These are phyloP conservation scores for Borealophlyctis nickersoniae DNA, from an alignment of 192 early-diverging fungal genomes.

Conservation along the genomic window DNA sequence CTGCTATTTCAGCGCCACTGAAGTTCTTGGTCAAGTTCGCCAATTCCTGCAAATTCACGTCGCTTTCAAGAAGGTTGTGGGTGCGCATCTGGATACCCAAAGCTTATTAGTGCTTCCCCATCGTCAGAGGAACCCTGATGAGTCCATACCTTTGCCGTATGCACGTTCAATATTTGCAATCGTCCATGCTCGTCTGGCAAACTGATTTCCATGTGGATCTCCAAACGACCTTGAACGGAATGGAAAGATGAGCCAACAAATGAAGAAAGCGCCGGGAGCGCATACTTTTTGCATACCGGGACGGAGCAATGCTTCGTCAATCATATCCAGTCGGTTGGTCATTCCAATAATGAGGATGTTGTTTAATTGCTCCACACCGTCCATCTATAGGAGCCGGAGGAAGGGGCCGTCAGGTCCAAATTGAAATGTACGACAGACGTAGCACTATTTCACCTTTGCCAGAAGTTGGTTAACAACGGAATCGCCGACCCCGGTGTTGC, in stretches of 20 bases:
- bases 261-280: too few species aligned
- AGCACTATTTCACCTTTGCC: constrained; percentile 59
- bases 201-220: constrained; percentile 95
- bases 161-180: constrained; percentile 93
- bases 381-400: constrained; percentile 59
- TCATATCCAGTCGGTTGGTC: constrained; percentile 97
- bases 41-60: constrained; percentile 82
- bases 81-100: constrained; percentile 62
- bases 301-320: constrained; percentile 95
- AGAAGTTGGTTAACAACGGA: constrained; percentile 96
- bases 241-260: too few species aligned
- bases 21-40: constrained; percentile 92
- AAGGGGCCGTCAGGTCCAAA: not conserved
- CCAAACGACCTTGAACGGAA: too few species aligned
- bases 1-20: constrained; percentile 94
- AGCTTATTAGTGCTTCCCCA: constrained; percentile 3
- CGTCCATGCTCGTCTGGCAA: constrained; percentile 91
- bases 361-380: constrained; percentile 97
- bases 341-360: constrained; percentile 98
- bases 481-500: constrained; percentile 93
- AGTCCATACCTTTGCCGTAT: constrained; percentile 74
- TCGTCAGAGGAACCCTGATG: constrained; percentile 3
- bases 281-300: too few species aligned
- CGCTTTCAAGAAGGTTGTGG: constrained; percentile 72
- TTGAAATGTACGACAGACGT: not conserved